Percentiles rank a stretch among this genome's conserved stretches.
Evolutionary conservation across 192 early-diverging fungal genomes (phyloP).

Genomic region (Backusella psychrophila): DNA sequence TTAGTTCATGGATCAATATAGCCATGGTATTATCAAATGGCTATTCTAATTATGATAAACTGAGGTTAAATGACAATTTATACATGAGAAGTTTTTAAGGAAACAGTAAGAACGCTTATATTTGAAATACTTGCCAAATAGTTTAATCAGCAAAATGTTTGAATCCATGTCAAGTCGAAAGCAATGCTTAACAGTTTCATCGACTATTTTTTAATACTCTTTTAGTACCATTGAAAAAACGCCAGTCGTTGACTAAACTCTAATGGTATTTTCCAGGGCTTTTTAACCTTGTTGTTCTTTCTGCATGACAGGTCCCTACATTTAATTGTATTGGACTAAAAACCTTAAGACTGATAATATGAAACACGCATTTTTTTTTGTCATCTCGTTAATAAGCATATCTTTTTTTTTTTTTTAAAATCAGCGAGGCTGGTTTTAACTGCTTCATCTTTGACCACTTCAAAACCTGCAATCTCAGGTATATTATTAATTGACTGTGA

Average conservation of each 20-base stretch:
- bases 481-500: neutral
- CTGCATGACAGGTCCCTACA: neutral
- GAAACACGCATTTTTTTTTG: neutral
- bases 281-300: neutral
- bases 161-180: too few species aligned
- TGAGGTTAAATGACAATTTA: too few species aligned
- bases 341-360: neutral
- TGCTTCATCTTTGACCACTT: neutral
- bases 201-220: too few species aligned
- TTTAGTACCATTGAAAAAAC: too few species aligned
- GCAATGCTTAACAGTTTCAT: too few species aligned
- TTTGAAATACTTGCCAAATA: too few species aligned
- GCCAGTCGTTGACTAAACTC: neutral
- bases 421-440: neutral
- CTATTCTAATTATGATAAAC: too few species aligned
- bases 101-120: too few species aligned
- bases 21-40: too few species aligned
- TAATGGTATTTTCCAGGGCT: neutral
- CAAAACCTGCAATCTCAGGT: neutral
- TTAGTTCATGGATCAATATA: too few species aligned
- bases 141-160: too few species aligned
- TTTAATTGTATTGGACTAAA: neutral
- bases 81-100: too few species aligned
- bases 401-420: neutral
- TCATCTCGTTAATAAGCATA: neutral